phyloP scores from a whole-genome alignment of 306 rosid genomes.

The Cicer bijugum region DNA sequence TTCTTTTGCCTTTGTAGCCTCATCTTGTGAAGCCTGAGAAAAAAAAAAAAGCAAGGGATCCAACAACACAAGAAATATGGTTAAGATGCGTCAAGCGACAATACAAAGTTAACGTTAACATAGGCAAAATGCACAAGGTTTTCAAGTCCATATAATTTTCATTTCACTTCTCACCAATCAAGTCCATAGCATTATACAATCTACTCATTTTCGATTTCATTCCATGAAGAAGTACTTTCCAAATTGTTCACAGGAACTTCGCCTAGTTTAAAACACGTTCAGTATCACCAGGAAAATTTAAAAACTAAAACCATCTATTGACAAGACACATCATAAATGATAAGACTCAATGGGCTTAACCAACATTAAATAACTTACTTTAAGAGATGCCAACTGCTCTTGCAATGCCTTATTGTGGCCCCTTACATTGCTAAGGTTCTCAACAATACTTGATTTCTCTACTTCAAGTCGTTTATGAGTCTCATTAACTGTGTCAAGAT shows the following conservation, averaged over 20 bases:
- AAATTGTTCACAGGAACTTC: not conserved
- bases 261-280: slow-evolving; percentile 18
- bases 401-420: slow-evolving; percentile 87
- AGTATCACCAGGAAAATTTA: not conserved
- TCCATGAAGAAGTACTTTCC: not conserved
- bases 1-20: slow-evolving; percentile 69
- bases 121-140: not conserved
- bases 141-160: slow-evolving; percentile 13
- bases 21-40: slow-evolving; percentile 73
- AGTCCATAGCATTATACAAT: slow-evolving; percentile 11
- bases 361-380: slow-evolving; percentile 53
- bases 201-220: slow-evolving; percentile 1
- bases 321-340: not conserved
- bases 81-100: slow-evolving; percentile 16
- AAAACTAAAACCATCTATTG: not conserved
- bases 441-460: slow-evolving; percentile 83
- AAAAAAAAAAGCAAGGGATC: slow-evolving; percentile 5
- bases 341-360: not conserved
- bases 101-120: not conserved
- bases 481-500: slow-evolving; percentile 65
- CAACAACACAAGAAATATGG: not conserved
- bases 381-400: slow-evolving; percentile 69
- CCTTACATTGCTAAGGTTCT: slow-evolving; percentile 76
- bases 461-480: slow-evolving; percentile 69
- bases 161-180: not conserved